Evolutionary conservation across 495 filamentous ascomycete genomes (phyloP), one percentile per base, ranked within the genome.

Genomic region (Cryomyces minteri): DNA sequence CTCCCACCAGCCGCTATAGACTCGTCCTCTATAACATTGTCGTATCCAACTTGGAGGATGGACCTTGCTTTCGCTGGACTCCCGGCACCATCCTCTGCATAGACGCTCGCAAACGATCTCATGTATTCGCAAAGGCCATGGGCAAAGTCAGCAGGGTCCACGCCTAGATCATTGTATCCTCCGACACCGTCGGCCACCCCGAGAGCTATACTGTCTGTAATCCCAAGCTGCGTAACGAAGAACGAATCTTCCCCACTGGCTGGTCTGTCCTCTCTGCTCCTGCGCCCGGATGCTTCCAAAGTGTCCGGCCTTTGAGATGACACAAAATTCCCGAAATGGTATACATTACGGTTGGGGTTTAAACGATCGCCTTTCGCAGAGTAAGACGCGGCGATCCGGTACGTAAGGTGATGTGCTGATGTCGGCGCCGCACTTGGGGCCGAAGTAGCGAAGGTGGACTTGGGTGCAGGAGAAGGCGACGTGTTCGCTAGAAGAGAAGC

Each of bases 161-260:
- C 77, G 30, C 84, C 84, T 36, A 77, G 82, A 50, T 94, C 84
- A 39, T 76, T 72, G 85, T 90, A 99, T 38, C 90, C 90, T 25
- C 90, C 90, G 3, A 99, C 90, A 6, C 90, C 90, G 56, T 96
- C 90, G 41, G 88, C 57, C 10, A 99, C 76, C 5, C 85, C 90
- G 51, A 96, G 76, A 0, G 88, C 87, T 32, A 79, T 65, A 40
- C 67, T 64, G 29, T 62, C 63, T 10, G 62, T 73, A 43, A 63
- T 70, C 39, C 79, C 76, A 31, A 94, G 64, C 8, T 72, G 74
- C 52, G 80, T 82, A 34, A 90, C 77, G 63, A 99, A 96, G 61
- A 95, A 96, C 32, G 92, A 83, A 73, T 99, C 90, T 58, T 96
- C 86, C 8, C 90, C 90, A 42, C 80, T 85, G 41, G 79, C 77